A percentile compares a stretch with the other conserved stretches of the same genome.
Evolutionary conservation across 371 early-diverging fungal genomes (phyloP).

Genomic region (Blakeslea trispora): DNA sequence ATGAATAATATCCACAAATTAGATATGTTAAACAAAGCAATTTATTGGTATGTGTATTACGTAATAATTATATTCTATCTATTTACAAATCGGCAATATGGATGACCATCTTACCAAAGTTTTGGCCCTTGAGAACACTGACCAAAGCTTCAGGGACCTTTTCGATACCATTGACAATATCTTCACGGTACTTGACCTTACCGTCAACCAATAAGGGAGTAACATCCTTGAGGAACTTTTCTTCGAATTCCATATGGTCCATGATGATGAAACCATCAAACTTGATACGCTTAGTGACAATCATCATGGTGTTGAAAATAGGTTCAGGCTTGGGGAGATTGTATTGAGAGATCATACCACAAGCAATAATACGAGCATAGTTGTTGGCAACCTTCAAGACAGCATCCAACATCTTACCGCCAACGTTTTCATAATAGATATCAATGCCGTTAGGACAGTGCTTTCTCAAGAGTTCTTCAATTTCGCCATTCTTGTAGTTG

Average conservation of each 20-base stretch:
- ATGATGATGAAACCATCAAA: constrained; percentile 73
- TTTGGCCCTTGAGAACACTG: constrained; percentile 73
- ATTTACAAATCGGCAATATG: constrained; percentile 52
- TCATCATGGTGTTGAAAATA: constrained; percentile 31
- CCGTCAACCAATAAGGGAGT: constrained; percentile 64
- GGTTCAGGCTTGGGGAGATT: constrained; percentile 40
- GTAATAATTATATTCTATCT: not conserved
- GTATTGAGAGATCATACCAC: constrained; percentile 77
- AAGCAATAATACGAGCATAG: constrained; percentile 57
- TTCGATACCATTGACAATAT: constrained; percentile 75
- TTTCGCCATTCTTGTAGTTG: constrained; percentile 78
- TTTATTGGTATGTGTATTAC: no score
- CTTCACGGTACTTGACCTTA: constrained; percentile 65
- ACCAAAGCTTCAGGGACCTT: constrained; percentile 78
- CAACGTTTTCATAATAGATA: constrained; percentile 75
- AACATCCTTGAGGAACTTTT: constrained; percentile 61
- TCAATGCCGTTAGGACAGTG: constrained; percentile 72
- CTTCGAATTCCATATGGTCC: constrained; percentile 52
- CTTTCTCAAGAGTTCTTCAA: constrained; percentile 42
- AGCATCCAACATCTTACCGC: constrained; percentile 70
- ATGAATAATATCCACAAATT: no score
- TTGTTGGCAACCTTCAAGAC: constrained; percentile 55
- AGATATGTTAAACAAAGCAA: no score
- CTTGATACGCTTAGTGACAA: constrained; percentile 46
- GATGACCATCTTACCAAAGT: constrained; percentile 84